These are phyloP conservation scores for Filosporella fistucella DNA, from an alignment of 495 filamentous ascomycete genomes.

Conservation along the genomic window DNA sequence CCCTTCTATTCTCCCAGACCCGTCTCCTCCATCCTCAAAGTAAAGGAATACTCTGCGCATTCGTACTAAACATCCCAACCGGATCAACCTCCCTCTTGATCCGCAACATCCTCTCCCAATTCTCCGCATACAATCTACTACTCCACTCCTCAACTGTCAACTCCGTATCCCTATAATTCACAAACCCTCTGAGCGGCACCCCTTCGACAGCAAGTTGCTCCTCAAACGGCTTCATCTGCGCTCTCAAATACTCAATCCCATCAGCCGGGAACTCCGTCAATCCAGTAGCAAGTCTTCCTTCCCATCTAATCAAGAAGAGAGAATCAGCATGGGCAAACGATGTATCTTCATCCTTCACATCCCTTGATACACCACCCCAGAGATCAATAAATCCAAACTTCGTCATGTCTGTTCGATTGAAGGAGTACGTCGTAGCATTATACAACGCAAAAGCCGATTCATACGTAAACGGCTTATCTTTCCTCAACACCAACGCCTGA, in stretches of 20 bases:
- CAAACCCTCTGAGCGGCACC: conserved; percentile 2
- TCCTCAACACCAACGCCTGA: background rate
- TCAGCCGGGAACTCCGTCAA: background rate
- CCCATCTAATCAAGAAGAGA: conserved; percentile 4
- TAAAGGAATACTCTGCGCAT: conserved; percentile 4
- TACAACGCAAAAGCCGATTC: background rate
- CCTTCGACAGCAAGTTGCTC: background rate
- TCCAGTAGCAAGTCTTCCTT: background rate
- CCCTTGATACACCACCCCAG: background rate
- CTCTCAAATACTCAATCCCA: background rate
- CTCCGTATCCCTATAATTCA: conserved; percentile 3
- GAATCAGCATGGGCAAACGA: background rate
- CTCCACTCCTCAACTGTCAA: background rate
- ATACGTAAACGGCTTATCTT: background rate
- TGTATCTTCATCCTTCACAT: background rate
- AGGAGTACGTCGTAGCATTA: conserved; percentile 1
- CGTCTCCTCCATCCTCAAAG: too few relatives aligned
- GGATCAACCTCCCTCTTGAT: conserved; percentile 4
- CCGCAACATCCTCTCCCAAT: background rate
- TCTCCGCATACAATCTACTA: background rate
- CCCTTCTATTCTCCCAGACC: too few relatives aligned
- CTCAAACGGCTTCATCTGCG: conserved; percentile 1
- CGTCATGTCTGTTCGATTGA: conserved; percentile 1
- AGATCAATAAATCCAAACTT: conserved; percentile 4
- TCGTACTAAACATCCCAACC: background rate